Evolutionary conservation across 139 green algal species (phyloP).

Genomic region (Coccomyxa sp.): DNA sequence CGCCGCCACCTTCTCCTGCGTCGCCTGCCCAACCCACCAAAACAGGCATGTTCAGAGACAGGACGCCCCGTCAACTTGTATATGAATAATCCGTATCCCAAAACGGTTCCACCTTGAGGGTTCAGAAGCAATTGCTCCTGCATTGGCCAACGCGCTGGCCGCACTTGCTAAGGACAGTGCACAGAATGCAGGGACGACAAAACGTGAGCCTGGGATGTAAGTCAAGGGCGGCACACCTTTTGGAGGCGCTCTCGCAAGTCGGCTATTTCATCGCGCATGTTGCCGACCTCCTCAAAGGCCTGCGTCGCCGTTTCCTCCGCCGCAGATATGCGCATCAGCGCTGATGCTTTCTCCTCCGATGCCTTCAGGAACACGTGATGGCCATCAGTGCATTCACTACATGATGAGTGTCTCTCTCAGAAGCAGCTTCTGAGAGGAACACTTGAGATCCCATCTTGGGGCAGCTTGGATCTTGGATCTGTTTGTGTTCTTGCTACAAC

Average conservation of each 20-base stretch:
- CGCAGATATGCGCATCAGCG: constrained; percentile 19
- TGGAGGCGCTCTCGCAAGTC: constrained; percentile 9
- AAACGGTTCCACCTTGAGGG: too few species aligned
- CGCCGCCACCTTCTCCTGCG: constrained; percentile 34
- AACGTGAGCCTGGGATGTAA: too few species aligned
- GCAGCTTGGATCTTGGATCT: background rate
- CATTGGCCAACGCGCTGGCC: too few species aligned
- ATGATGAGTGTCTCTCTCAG: too few species aligned
- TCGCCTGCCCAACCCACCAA: constrained; percentile 22
- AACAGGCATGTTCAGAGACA: background rate
- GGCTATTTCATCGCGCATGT: constrained; percentile 13
- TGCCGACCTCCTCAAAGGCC: constrained; percentile 11
- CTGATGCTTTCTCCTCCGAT: constrained; percentile 24
- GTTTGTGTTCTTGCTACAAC: too few species aligned
- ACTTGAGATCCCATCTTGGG: background rate
- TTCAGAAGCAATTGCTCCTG: too few species aligned
- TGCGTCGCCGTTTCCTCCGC: constrained; percentile 8
- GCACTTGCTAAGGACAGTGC: too few species aligned
- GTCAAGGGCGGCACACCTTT: background rate
- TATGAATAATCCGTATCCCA: too few species aligned
- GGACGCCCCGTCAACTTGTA: too few species aligned
- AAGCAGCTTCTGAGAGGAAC: background rate
- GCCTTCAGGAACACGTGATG: background rate
- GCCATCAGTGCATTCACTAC: background rate
- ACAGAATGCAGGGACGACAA: too few species aligned